Evolutionary conservation across 2,329 filamentous ascomycete species (phyloP), one percentile per base, ranked within the genome.

Genomic region (Fonsecaea monophora): DNA sequence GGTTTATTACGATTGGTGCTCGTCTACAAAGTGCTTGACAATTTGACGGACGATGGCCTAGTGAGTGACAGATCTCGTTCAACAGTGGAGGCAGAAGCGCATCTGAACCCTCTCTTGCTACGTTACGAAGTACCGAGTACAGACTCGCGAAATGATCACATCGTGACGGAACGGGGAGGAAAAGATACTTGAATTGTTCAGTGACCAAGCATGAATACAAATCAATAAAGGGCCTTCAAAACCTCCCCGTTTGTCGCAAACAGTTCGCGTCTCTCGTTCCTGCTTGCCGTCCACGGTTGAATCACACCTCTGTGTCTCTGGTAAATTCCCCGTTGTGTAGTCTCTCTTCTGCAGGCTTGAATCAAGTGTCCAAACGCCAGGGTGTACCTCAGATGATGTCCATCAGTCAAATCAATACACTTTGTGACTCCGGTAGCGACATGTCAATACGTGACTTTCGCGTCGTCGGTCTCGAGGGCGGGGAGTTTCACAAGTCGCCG

Each of bases 401-500:
- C 60, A 60, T 60, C 48, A 42, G 50, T 61, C 50, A 35, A 65
- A 45, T 61, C 35, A 63, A 62, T 66, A 66, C 60, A 50, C 45
- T 58, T 65, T 56, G 57, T 62, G 35, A 53, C 48, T 40, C 40
- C 50, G 53, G 48, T 32, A n/a, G 32, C 40, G 40, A n/a, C 50
- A 30, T 53, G 34, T 50, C 53, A 25, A 25, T 30, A 50, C 32
- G 55, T 57, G n/a, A 13, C 38, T 50, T 25, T 32, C 60, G 34
- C 40, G 9, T 42, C 32, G 48, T 38, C 34, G 32, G 37, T 50
- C 42, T 34, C 21, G 18, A 18, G 57, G 57, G 59, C 4, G 25
- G 53, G 18, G 18, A 15, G 25, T 38, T 54, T 65, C 48, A 70
- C 40, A 34, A 50, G 21, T 78, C 77, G 54, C 95, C 95, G 78